These are phyloP conservation scores for Rhododendron vialii DNA, from an alignment of 148 eudicot genomes.

Conservation along the genomic window DNA sequence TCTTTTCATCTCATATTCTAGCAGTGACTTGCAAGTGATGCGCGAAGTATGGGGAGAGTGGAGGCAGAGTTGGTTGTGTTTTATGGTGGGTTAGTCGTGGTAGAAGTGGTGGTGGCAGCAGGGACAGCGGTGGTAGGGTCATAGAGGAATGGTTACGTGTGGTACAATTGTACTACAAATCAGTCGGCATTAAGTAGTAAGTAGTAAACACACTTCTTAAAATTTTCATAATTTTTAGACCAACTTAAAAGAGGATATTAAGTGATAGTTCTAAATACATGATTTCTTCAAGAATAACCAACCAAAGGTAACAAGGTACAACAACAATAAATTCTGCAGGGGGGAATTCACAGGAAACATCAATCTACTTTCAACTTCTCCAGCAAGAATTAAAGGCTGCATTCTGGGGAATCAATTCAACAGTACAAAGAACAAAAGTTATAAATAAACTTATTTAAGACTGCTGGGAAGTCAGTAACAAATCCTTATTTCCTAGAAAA, in stretches of 20 bases:
- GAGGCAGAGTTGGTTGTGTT: background rate
- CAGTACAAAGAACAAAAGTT: background rate
- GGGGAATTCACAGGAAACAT: background rate
- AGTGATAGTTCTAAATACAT: background rate
- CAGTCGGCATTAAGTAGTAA: background rate
- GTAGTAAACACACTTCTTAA: background rate
- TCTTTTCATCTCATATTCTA: background rate
- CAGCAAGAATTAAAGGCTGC: constrained; percentile 1
- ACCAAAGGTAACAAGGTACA: background rate
- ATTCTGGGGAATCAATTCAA: background rate
- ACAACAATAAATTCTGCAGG: background rate
- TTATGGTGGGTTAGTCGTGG: background rate
- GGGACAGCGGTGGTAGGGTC: background rate
- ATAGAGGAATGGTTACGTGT: background rate
- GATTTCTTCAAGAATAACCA: background rate
- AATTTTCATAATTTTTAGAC: background rate
- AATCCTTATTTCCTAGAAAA: background rate
- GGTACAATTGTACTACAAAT: background rate
- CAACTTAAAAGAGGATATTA: background rate
- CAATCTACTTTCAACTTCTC: background rate
- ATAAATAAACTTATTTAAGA: background rate
- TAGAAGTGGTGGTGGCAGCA: background rate
- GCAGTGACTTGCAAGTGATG: background rate
- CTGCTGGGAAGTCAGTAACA: background rate
- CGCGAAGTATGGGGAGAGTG: background rate